Conservation (phyloP, 2,329 filamentous ascomycete species). For the Colletotrichum incanum region DNA sequence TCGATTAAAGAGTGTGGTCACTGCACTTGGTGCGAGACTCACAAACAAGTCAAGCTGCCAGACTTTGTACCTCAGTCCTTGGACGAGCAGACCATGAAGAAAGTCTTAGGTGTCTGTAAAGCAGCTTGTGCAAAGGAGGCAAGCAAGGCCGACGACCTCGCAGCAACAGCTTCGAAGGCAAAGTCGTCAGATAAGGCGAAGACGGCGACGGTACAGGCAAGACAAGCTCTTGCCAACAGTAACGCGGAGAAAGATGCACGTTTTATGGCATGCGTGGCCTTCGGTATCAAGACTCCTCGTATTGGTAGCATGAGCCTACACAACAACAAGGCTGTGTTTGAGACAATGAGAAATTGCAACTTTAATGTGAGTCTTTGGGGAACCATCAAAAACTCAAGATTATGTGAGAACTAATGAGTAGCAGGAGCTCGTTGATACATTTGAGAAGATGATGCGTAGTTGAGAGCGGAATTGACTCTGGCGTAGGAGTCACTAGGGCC, state of each 20-base stretch:
- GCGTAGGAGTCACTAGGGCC: not conserved
- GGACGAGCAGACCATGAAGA: slow-evolving; percentile 57
- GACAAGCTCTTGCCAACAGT: slow-evolving; percentile 34
- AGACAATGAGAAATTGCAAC: slow-evolving; percentile 32
- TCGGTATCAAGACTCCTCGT: slow-evolving; percentile 74
- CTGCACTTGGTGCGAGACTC: slow-evolving; percentile 66
- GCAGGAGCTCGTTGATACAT: slow-evolving; percentile 26
- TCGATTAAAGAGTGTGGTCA: slow-evolving; percentile 66
- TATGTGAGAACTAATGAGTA: not conserved
- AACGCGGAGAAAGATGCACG: slow-evolving; percentile 70
- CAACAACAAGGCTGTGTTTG: slow-evolving; percentile 47
- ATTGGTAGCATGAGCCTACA: slow-evolving; percentile 65
- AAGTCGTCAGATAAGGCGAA: slow-evolving; percentile 7
- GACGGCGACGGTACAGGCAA: not conserved
- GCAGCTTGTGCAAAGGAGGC: slow-evolving; percentile 16
- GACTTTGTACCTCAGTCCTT: slow-evolving; percentile 56
- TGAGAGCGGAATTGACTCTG: not conserved
- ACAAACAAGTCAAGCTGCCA: slow-evolving; percentile 56
- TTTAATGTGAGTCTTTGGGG: slow-evolving; percentile 19
- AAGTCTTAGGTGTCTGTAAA: slow-evolving; percentile 59
- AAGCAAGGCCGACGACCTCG: not conserved
- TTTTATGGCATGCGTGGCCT: slow-evolving; percentile 72
- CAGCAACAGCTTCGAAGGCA: not conserved
- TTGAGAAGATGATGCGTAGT: slow-evolving; percentile 21
- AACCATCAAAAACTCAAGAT: too few species aligned